phyloP scores from a whole-genome alignment of 176 grass and related monocot species.

The Miscanthus lutarioriparius region DNA sequence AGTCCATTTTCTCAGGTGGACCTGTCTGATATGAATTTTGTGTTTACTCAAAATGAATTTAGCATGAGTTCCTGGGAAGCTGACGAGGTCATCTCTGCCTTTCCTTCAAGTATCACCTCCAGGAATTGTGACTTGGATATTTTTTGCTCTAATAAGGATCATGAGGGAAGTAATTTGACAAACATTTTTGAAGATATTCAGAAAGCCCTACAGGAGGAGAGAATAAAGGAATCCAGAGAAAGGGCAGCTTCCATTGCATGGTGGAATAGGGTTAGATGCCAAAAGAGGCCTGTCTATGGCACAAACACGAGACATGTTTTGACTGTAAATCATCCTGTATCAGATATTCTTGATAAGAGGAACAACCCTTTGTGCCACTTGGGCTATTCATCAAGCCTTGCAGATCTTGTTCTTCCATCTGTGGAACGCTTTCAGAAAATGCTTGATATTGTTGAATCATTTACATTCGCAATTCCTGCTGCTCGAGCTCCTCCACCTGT shows the following conservation, averaged over 20 bases:
- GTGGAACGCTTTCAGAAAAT: conserved; percentile 81
- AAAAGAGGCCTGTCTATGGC: conserved; percentile 86
- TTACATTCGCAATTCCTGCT: conserved; percentile 96
- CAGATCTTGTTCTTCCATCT: conserved; percentile 75
- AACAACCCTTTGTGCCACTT: conserved; percentile 75
- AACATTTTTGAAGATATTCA: conserved; percentile 97
- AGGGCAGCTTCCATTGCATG: conserved; percentile 79
- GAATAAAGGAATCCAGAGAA: conserved; percentile 73
- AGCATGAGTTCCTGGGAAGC: conserved; percentile 82
- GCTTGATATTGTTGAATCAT: conserved; percentile 83
- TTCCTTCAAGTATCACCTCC: conserved; percentile 38
- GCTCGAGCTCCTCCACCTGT: conserved; percentile 73
- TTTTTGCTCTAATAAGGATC: conserved; percentile 41
- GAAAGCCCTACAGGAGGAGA: conserved; percentile 77
- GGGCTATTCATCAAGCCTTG: conserved; percentile 76
- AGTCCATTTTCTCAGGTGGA: conserved; percentile 74
- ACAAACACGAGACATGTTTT: conserved; percentile 76
- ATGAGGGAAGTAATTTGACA: conserved; percentile 40
- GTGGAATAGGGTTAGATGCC: conserved; percentile 89
- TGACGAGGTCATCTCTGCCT: conserved; percentile 55
- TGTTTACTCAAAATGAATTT: conserved; percentile 87
- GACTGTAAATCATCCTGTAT: conserved; percentile 71
- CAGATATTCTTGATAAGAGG: conserved; percentile 72
- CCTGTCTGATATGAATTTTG: conserved; percentile 77
- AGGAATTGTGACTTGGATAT: conserved; percentile 24